phyloP scores from a whole-genome alignment of 108 stramenopile genomes.

The Nitzschia sp. region DNA sequence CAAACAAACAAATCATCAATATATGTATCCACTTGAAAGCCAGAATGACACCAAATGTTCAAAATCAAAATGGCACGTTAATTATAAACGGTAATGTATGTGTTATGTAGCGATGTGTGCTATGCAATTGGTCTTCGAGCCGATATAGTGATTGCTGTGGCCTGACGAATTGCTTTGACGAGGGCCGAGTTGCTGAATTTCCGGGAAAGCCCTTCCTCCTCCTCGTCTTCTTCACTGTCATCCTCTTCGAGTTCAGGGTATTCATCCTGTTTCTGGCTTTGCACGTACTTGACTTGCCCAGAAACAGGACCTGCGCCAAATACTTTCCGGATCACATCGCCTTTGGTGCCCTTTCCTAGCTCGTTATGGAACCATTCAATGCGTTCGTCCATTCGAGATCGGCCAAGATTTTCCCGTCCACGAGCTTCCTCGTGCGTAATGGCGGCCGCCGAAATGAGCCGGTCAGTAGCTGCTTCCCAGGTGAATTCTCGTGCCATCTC shows the following conservation, averaged over 20 bases:
- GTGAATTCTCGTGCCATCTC: constrained; percentile 64
- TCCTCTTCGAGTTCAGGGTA: constrained; percentile 27
- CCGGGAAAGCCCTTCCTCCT: constrained; percentile 46
- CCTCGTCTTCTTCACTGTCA: constrained; percentile 44
- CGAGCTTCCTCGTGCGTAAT: constrained; percentile 69
- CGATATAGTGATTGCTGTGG: constrained; percentile 23
- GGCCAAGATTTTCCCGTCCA: constrained; percentile 51
- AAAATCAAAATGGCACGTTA: too few relatives aligned
- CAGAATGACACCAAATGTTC: not conserved
- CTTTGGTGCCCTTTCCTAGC: constrained; percentile 68
- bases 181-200: constrained; percentile 61
- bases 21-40: not conserved
- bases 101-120: too few relatives aligned
- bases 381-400: constrained; percentile 67
- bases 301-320: constrained; percentile 73
- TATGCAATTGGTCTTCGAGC: constrained; percentile 2
- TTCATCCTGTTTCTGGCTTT: constrained; percentile 17
- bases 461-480: constrained; percentile 85
- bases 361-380: constrained; percentile 80
- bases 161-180: constrained; percentile 52
- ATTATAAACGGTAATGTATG: too few relatives aligned
- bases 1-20: not conserved
- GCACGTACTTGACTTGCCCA: constrained; percentile 64
- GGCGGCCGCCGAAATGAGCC: constrained; percentile 64
- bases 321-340: constrained; percentile 67